Evolutionary conservation across 2,329 filamentous ascomycete genomes (phyloP), one percentile per base, ranked within the genome.

Genomic region (Alternaria postmessia): DNA sequence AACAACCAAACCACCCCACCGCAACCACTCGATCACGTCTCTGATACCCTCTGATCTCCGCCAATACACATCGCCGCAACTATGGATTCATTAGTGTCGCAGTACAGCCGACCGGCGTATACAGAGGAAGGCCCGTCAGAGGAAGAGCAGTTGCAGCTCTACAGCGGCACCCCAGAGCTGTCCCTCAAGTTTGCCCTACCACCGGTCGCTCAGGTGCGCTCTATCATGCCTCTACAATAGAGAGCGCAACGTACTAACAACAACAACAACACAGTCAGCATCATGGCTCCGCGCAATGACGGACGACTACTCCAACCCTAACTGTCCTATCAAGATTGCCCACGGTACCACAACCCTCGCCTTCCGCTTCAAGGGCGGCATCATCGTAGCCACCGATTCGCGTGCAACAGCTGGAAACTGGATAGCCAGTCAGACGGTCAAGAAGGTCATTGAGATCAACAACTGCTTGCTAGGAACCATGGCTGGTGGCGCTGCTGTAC

Each of bases 371-470:
- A 89, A 98, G 83, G 94, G 94, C 75, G 95, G 95, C 78, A 98
- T 99, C 82, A 96, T 99, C 77, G 94, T 99, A 53, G 94, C 94
- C 55, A 99, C 95, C 61, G 95, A 99, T 83, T 99, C 95, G 62
- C 89, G 95, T 83, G 95, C 95, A 62, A 97, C 95, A 48, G 94
- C 95, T 30, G 95, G 95, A 75, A 96, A 95, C 87, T 99, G 95
- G 95, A 99, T 99, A 82, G 95, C 95, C 69, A 96, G 92, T 83
- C 95, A 99, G 86, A 99, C 95, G 54, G 95, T 99, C 78, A 99
- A 99, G 89, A 99, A 99, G 87, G 95, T 99, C 71, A 98, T 99
- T 78, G 93, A 97, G 86, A 97, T 97, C 86, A 97, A 97, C 85
- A 92, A 86, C 81, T 91, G 90, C 81, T 86, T 99, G 81, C 83